Percentiles rank a stretch among this genome's conserved stretches.
Evolutionary conservation across 495 filamentous ascomycete species (phyloP).

Genomic region (Penicillium canariense): DNA sequence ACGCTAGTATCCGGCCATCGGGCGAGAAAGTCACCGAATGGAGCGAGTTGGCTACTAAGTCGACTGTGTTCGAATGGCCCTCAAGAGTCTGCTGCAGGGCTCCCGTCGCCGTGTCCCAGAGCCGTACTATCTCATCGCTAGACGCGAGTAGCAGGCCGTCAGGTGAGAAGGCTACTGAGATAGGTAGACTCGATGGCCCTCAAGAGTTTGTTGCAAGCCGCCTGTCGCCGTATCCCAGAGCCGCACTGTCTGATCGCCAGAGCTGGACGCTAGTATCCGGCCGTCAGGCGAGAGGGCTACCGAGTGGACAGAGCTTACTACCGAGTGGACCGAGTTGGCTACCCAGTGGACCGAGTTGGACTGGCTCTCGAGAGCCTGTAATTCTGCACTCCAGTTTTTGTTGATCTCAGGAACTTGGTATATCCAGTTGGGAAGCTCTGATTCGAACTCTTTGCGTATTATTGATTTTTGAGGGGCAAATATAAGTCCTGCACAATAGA

Average conservation of each 20-base stretch:
- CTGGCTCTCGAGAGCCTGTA: slow-evolving; percentile 22
- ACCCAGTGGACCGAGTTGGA: slow-evolving; percentile 4
- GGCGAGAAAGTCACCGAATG: slow-evolving; percentile 26
- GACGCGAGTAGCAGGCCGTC: slow-evolving; percentile 16
- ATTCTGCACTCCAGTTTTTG: slow-evolving; percentile 7
- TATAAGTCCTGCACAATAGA: slow-evolving; percentile 24
- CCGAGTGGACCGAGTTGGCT: too few relatives aligned
- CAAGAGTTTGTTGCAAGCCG: slow-evolving; percentile 16
- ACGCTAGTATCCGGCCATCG: slow-evolving; percentile 22
- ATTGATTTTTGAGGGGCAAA: slow-evolving; percentile 34
- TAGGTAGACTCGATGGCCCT: slow-evolving; percentile 16
- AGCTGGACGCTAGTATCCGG: slow-evolving; percentile 15
- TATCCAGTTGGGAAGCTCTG: slow-evolving; percentile 15
- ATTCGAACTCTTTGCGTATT: slow-evolving; percentile 14
- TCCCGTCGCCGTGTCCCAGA: slow-evolving; percentile 28
- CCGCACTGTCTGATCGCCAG: slow-evolving; percentile 17
- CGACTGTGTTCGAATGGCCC: slow-evolving; percentile 21
- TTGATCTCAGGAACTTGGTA: slow-evolving; percentile 1
- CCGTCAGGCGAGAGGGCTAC: slow-evolving; percentile 26
- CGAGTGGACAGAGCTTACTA: slow-evolving; percentile 4
- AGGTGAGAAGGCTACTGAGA: slow-evolving; percentile 10
- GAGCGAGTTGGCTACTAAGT: slow-evolving; percentile 16
- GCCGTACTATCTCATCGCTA: slow-evolving; percentile 17
- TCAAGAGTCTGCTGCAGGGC: slow-evolving; percentile 17
- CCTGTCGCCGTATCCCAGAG: slow-evolving; percentile 33